Evolutionary conservation across 768 basidiomycete species (phyloP), one percentile per base, ranked within the genome.

Genomic region (Tricholoma hemisulphureum): DNA sequence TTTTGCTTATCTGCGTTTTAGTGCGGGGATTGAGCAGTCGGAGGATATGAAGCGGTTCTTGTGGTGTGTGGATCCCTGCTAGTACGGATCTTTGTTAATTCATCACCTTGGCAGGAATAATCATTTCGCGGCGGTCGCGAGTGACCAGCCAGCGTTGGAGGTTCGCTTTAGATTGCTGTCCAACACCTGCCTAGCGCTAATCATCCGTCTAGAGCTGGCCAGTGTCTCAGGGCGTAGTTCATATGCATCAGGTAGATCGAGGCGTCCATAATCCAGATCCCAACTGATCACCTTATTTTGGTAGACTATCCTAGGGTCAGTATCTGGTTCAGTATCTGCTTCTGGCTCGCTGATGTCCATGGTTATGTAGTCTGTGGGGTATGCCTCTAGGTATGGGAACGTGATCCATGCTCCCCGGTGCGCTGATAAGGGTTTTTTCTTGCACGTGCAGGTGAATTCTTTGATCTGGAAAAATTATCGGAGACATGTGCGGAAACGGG

Each of bases 61-160:
- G n/a, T 89, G 87, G 86, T 85, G 64, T 14, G 75, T 67, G 45
- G 56, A 34, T 43, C n/a, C 56, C 2, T 39, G 37, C 14, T 28
- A 18, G n/a, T n/a, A n/a, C n/a, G n/a, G n/a, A n/a, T n/a, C n/a
- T n/a, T n/a, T n/a, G n/a, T n/a, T n/a, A n/a, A n/a, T n/a, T n/a
- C n/a, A n/a, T n/a, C n/a, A n/a, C n/a, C n/a, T n/a, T n/a, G n/a
- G 43, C 58, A 86, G 87, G 87, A 78, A 89, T 68, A 88, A 87
- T 67, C 87, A 88, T 65, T 89, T 89, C 66, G 81, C 87, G 1
- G 86, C 86, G 5, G 65, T 87, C 26, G 86, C 85, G 9, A 86
- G 86, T 31, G 87, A 88, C 72, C 83, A 85, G 58, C 87, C 87
- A 16, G 69, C 84, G 3, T 67, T 89, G 48, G 87, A 88, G 80